Evolutionary conservation across 2,329 filamentous ascomycete genomes (phyloP).

Genomic region (Exserohilum turcica): DNA sequence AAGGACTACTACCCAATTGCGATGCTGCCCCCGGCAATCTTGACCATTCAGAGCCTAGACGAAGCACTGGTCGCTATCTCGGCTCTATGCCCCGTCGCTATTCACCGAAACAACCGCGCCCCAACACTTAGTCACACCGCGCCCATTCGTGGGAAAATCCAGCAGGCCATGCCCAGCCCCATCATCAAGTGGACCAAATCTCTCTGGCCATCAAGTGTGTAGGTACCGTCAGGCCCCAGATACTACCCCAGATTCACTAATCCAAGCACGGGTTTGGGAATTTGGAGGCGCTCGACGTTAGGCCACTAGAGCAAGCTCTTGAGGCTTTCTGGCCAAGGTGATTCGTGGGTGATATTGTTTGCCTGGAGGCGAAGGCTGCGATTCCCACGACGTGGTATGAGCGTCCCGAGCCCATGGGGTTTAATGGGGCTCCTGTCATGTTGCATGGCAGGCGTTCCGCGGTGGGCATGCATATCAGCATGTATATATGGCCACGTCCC

Average conservation of each 20-base stretch:
- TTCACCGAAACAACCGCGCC: conserved; percentile 13
- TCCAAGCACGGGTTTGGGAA: conserved; percentile 6
- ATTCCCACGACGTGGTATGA: conserved; percentile 23
- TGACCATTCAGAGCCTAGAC: conserved; percentile 24
- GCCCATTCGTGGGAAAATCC: conserved; percentile 41
- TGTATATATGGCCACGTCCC: conserved; percentile 33
- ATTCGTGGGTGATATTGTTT: conserved; percentile 40
- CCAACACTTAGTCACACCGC: conserved; percentile 5
- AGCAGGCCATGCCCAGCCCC: conserved; percentile 8
- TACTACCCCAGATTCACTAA: conserved; percentile 23
- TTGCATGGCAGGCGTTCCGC: conserved; percentile 13
- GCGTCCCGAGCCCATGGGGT: conserved; percentile 32
- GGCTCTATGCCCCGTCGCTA: conserved; percentile 13
- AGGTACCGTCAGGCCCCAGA: conserved; percentile 36
- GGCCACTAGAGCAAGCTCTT: conserved; percentile 28
- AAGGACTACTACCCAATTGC: conserved; percentile 20
- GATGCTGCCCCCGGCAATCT: conserved; percentile 20
- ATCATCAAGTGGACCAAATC: conserved; percentile 20
- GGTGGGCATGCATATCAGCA: conserved; percentile 19
- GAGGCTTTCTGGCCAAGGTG: conserved; percentile 26
- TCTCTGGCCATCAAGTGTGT: conserved; percentile 17
- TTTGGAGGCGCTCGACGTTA: conserved; percentile 4
- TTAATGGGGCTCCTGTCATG: conserved; percentile 16
- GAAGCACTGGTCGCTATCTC: conserved; percentile 19
- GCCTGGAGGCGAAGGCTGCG: conserved; percentile 5